Conservation (phyloP, 441 rosid species). For the Erodium texanum region DNA sequence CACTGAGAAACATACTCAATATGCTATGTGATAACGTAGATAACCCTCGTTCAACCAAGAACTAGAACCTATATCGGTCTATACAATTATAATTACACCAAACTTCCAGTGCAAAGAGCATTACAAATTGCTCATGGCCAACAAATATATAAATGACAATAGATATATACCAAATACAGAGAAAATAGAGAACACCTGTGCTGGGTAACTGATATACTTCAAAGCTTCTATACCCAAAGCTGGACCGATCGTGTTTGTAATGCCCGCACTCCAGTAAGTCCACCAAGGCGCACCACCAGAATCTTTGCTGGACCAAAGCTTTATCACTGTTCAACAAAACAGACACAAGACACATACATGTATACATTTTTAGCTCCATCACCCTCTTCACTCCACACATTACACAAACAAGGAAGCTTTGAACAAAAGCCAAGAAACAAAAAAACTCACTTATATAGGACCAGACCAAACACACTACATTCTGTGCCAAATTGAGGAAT, state of each 20-base stretch:
- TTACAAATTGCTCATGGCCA: not conserved
- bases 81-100: not conserved
- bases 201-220: slow-evolving; percentile 92
- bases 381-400: not conserved
- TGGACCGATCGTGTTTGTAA: slow-evolving; percentile 91
- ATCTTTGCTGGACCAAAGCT: slow-evolving; percentile 64
- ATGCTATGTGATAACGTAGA: not conserved
- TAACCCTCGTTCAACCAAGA: not conserved
- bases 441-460: slow-evolving; percentile 66
- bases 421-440: not conserved
- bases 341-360: not conserved
- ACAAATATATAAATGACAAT: not conserved
- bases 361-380: slow-evolving; percentile 6
- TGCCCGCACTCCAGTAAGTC: slow-evolving; percentile 94
- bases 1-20: not conserved
- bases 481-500: slow-evolving; percentile 77
- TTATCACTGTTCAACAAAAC: slow-evolving; percentile 46
- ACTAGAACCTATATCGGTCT: not conserved
- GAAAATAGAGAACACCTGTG: slow-evolving; percentile 48
- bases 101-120: not conserved
- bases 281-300: slow-evolving; percentile 79
- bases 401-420: not conserved
- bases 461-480: slow-evolving; percentile 72
- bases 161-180: not conserved
- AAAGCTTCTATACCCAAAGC: slow-evolving; percentile 97